phyloP scores from a whole-genome alignment of 805 yeast species.

The Teunomyces aglyptinius region DNA sequence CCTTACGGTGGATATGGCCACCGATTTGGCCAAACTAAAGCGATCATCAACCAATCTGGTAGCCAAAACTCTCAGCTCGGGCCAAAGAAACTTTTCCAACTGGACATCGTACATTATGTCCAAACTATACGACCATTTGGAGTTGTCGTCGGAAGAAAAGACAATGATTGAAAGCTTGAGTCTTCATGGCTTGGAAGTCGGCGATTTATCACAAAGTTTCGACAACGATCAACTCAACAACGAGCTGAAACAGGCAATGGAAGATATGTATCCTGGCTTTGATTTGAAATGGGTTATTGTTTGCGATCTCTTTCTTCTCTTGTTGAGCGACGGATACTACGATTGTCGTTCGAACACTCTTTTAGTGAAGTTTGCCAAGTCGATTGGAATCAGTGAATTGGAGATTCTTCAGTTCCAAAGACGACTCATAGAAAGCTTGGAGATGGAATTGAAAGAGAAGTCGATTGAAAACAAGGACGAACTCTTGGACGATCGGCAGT shows the following conservation, averaged over 20 bases:
- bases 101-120: constrained; percentile 79
- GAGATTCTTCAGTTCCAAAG: constrained; percentile 89
- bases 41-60: constrained; percentile 51
- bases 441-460: constrained; percentile 59
- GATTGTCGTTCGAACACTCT: constrained; percentile 87
- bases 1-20: constrained; percentile 75
- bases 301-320: constrained; percentile 81
- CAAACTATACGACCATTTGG: constrained; percentile 76
- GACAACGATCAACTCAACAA: constrained; percentile 23
- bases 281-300: constrained; percentile 92
- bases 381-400: constrained; percentile 54
- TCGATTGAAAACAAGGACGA: constrained; percentile 63
- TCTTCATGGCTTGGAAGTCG: constrained; percentile 74
- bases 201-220: constrained; percentile 67
- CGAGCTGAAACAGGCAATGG: constrained; percentile 5
- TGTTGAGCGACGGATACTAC: constrained; percentile 80
- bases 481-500: constrained; percentile 74
- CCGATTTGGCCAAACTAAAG: constrained; percentile 63
- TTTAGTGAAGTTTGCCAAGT: constrained; percentile 63
- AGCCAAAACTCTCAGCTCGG: constrained; percentile 57
- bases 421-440: constrained; percentile 84
- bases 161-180: constrained; percentile 85
- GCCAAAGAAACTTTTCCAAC: constrained; percentile 76
- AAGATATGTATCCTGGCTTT: constrained; percentile 18
- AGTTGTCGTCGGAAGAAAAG: constrained; percentile 71